Evolutionary conservation across 805 yeast genomes (phyloP), one percentile per base, ranked within the genome.

Genomic region (Yamadazyma sp.): DNA sequence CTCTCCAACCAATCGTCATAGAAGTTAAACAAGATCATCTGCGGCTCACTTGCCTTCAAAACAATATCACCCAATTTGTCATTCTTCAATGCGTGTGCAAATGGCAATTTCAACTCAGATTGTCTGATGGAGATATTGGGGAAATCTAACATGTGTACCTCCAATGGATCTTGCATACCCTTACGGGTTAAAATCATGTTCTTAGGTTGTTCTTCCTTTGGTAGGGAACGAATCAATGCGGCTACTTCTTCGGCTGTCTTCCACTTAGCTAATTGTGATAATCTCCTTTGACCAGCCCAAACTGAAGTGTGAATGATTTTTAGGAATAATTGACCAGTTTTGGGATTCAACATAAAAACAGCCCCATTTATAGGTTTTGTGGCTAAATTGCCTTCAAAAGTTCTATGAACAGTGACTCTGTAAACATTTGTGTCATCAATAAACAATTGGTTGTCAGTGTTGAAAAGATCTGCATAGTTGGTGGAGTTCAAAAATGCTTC

Each of bases 171-270:
- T 42, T 85, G 54, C 73, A 93, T 83, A 10, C 95, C 95, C 52
- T 85, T 87, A 51, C 98, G 71, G 0, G 96, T 85, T 7, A 87
- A 90, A 54, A 93, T 84, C 42, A 93, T 66, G 60, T 90, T 96
- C 52, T 84, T 84, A 2, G 99, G 99, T 53, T 89, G 96, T 60
- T 93, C 96, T 52, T 91, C 97, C 38, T 79, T 73, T 1, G 97
- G 97, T 37, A 93, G 64, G 0, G 97, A 86, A 28, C 96, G 73
- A 13, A 93, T 75, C 46, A 93, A 67, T 0, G 95, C 95, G 11
- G 96, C 91, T 15, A 88, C 95, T 60, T 91, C 98, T 62, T 93
- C 99, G 0, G 99, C 98, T 1, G 98, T 82, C 58, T 91, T 93
- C 99, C 99, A 93, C 57, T 93, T 93, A 1, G 98, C 90, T 47